phyloP scores from a whole-genome alignment of 805 yeast genomes.

The Barnettozyma wickerhamii region DNA sequence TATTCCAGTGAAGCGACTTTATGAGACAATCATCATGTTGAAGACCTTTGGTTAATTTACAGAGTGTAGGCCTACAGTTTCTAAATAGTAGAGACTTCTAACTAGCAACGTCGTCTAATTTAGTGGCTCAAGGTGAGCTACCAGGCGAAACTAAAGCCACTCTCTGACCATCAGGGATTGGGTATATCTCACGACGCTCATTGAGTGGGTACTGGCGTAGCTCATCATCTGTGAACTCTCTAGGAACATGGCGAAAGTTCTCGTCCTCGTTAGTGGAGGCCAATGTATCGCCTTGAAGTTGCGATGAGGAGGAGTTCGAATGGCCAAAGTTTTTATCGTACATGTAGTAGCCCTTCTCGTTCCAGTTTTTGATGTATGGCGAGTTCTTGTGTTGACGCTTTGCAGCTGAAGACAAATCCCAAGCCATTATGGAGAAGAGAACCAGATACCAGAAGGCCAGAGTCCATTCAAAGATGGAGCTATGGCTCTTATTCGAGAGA shows the following conservation, averaged over 20 bases:
- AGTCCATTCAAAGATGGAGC: conserved; percentile 70
- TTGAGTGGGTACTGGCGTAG: conserved; percentile 20
- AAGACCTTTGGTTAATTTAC: no score
- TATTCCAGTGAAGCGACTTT: no score
- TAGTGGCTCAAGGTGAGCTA: no score
- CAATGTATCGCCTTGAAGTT: neutral
- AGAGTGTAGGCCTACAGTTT: no score
- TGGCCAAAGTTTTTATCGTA: conserved; percentile 21
- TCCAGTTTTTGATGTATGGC: conserved; percentile 24
- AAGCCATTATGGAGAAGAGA: conserved; percentile 55
- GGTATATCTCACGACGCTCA: conserved; percentile 15
- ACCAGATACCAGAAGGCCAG: conserved; percentile 82
- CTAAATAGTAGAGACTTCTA: no score
- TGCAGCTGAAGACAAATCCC: conserved; percentile 68
- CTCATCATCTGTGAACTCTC: conserved; percentile 23
- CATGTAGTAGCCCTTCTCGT: conserved; percentile 19
- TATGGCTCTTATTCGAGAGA: conserved; percentile 27
- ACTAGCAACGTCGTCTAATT: no score
- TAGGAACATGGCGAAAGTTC: conserved; percentile 1
- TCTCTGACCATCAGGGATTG: conserved; percentile 24
- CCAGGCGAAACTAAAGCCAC: neutral
- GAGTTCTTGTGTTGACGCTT: conserved; percentile 25
- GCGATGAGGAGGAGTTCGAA: conserved; percentile 1
- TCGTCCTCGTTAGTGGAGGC: neutral
- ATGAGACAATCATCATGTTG: no score